Base-by-base conservation (phyloP, 2,329 filamentous ascomycete genomes). In the Mycogone perniciosa region DNA sequence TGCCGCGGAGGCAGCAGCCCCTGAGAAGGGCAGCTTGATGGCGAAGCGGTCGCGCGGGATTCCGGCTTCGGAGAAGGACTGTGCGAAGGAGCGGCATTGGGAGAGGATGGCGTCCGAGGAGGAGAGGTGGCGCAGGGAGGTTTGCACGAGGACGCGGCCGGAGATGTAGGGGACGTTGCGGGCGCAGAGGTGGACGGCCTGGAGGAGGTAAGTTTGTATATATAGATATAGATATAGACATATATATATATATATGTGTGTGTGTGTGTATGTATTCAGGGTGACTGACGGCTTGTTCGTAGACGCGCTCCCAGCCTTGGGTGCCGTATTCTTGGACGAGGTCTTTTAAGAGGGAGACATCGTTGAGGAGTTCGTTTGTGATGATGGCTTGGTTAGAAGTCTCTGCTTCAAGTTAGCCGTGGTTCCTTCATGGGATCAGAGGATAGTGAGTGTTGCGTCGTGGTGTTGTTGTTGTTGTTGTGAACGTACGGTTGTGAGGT, bases 11-110 rank as follows among this genome's bases (percentile, higher is more conserved):
- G 54, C 53, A 3, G 55, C 57, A 4, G 59, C 46, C 2, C 59
- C 59, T 7, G 58, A 54, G 9, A 55, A 54, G 33, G 59, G 57
- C 8, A 61, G 35, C 49, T 61, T 61, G 50, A 61, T 57, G 35
- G 54, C 56, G 44, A 56, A 61, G 11, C 51, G 54, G 43, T 60
- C 53, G 20, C 48, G 45, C 2, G 55, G 31, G 30, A 61, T 46
- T 20, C 57, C 57, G n/a, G 50, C 52, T 2, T 51, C 43, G 2
- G 47, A 45, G 48, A 60, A 60, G 31, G 54, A 54, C 9, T 39
- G 30, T 7, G 56, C 60, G 50, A 56, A 57, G 5, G 48, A 39
- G 31, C 54, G 57, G 26, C 51, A 52, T 31, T 61, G 58, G 29
- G 54, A 40, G 39, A 62, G 52, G 39, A 58, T 59, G 30, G 40